phyloP scores from a whole-genome alignment of 768 basidiomycete species.

The Phaffia australis region DNA sequence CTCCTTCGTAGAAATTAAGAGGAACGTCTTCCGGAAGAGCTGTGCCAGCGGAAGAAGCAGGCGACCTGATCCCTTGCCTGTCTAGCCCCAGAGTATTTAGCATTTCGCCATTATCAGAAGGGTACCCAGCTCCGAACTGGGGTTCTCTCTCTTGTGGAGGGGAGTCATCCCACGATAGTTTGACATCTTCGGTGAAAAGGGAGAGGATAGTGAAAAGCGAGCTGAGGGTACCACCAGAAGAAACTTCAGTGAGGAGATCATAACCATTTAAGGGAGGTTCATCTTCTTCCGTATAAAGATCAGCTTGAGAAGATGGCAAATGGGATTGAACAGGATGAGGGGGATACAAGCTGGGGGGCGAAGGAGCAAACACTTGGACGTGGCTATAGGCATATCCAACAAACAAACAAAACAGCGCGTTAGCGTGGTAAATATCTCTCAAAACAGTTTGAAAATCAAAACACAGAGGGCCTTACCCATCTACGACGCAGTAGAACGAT shows the following conservation, averaged over 20 bases:
- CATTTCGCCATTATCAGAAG: too few relatives aligned
- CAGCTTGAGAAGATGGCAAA: neutral
- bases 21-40: too few relatives aligned
- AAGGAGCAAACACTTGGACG: conserved; percentile 30
- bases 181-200: conserved; percentile 80
- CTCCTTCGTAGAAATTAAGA: too few relatives aligned
- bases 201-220: conserved; percentile 93
- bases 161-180: conserved; percentile 65
- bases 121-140: too few relatives aligned
- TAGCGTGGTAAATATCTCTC: neutral
- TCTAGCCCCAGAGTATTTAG: too few relatives aligned
- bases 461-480: conserved; percentile 63
- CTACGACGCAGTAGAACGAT: conserved; percentile 95
- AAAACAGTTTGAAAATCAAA: neutral
- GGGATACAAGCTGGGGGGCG: conserved; percentile 27
- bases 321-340: neutral
- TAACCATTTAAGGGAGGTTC: conserved; percentile 65
- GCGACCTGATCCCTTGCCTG: too few relatives aligned
- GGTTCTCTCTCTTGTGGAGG: neutral
- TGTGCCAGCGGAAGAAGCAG: too few relatives aligned
- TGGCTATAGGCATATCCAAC: conserved; percentile 4
- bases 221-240: conserved; percentile 86
- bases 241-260: conserved; percentile 90
- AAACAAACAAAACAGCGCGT: neutral
- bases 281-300: conserved; percentile 37